phyloP scores from a whole-genome alignment of 495 filamentous ascomycete species.

The Neurospora sp. region DNA sequence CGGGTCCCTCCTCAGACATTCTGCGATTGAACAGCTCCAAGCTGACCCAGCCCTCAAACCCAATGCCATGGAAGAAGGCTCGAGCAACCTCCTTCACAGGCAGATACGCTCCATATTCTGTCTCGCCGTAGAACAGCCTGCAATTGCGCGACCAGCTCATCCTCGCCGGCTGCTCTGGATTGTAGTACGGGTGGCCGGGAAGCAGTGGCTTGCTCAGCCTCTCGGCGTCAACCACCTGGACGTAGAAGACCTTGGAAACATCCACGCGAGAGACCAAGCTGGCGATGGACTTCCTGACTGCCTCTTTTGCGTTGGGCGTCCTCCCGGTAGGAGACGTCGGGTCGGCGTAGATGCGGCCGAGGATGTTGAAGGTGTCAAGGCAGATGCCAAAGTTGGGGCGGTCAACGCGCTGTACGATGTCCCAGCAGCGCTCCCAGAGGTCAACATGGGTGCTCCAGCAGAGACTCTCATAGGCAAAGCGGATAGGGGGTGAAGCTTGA shows the following conservation, averaged over 20 bases:
- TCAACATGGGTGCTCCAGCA: conserved; percentile 65
- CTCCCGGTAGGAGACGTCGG: conserved; percentile 44
- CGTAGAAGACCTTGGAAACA: conserved; percentile 61
- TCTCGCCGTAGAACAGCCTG: conserved; percentile 65
- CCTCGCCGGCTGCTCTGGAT: conserved; percentile 48
- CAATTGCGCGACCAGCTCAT: conserved; percentile 82
- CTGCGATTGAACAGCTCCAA: conserved; percentile 67
- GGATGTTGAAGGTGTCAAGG: conserved; percentile 76
- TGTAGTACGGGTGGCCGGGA: conserved; percentile 53
- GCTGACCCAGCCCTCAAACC: conserved; percentile 69
- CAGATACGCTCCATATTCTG: conserved; percentile 59
- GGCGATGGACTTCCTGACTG: conserved; percentile 46
- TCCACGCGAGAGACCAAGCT: conserved; percentile 49
- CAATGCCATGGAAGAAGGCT: conserved; percentile 52
- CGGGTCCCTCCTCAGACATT: conserved; percentile 41
- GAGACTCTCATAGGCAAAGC: conserved; percentile 69
- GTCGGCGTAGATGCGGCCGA: conserved; percentile 64
- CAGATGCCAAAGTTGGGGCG: conserved; percentile 68
- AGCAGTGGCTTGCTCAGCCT: conserved; percentile 48
- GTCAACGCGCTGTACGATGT: conserved; percentile 54
- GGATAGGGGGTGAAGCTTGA: conserved; percentile 42
- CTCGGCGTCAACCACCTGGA: conserved; percentile 74
- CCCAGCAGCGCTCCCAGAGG: conserved; percentile 63
- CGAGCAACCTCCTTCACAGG: conserved; percentile 53
- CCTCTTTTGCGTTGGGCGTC: conserved; percentile 46